Evolutionary conservation across 1,284 basidiomycete genomes (phyloP), one percentile per base, ranked within the genome.

Genomic region (Thelephora terrestris): DNA sequence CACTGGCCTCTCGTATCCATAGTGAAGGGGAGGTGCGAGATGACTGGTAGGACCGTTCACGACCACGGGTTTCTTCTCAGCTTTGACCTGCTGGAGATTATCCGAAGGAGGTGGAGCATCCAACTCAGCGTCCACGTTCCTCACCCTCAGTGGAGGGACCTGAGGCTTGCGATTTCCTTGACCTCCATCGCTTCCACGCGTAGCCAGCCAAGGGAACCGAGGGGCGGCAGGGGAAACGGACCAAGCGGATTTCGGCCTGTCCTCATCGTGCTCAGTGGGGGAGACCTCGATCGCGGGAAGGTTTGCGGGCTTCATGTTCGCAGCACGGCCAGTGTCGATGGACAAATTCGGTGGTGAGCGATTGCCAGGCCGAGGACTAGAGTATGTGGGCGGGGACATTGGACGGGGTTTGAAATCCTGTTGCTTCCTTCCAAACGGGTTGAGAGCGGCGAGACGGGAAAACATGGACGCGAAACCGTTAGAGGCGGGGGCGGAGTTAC

Each of bases 1-100:
- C 23, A 38, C 35, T 7, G 44, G 25, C 24, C 54, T 50, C 46
- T 70, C 65, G 55, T 74, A 75, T n/a, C 74, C 74, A 27, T 71
- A 69, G 52, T 82, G 73, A 18, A 82, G 64, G 2, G 80, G 81
- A 49, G 79, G 61, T 17, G 76, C 70, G 32, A 76, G 57, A 58
- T 60, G 52, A 43, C 50, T 34, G 42, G 45, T 43, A 47, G 53
- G 52, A 23, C 47, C 50, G 39, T 56, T 56, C 43, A 53, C 50
- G 14, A 52, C 48, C 6, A 52, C 54, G 42, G 60, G 55, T 29
- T 54, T 51, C 29, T 49, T 46, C 20, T 47, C 44, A 36, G 51
- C 32, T 23, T 39, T 43, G 20, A 58, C 53, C 1, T 51, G 50
- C 5, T 47, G 50, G 47, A 20, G 50, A 49, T 53, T 54, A 48